These are phyloP conservation scores for Xylaria intraflava DNA, from an alignment of 495 filamentous ascomycete species.

Conservation along the genomic window DNA sequence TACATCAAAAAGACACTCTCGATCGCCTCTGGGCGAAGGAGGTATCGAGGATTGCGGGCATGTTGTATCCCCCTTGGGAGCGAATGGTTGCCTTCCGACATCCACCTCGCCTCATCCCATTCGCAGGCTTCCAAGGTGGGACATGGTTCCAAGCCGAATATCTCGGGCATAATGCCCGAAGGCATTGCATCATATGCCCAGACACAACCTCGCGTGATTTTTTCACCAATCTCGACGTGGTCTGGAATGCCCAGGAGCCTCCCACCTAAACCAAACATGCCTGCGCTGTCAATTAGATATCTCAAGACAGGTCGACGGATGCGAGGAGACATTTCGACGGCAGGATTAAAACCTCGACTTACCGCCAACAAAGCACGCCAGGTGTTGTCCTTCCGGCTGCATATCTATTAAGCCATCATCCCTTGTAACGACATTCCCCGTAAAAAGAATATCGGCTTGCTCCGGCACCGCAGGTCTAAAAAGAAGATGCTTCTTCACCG, in stretches of 20 bases:
- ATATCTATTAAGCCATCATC: constrained; percentile 19
- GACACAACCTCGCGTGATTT: constrained; percentile 86
- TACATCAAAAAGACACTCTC: constrained; percentile 68
- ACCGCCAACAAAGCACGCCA: constrained; percentile 72
- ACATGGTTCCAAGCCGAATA: constrained; percentile 55
- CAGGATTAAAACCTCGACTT: no score
- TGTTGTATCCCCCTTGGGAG: constrained; percentile 57
- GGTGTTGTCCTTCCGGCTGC: constrained; percentile 40
- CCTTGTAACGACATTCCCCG: constrained; percentile 33
- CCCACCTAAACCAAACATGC: constrained; percentile 85
- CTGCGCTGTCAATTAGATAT: neutral
- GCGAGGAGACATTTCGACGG: neutral
- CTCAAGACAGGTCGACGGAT: neutral
- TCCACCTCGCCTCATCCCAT: constrained; percentile 31
- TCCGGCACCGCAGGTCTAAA: constrained; percentile 60
- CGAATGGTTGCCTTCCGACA: constrained; percentile 34
- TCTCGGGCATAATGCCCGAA: constrained; percentile 86
- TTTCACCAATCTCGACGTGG: constrained; percentile 69
- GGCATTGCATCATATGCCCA: constrained; percentile 78
- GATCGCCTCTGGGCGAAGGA: constrained; percentile 66
- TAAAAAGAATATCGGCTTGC: constrained; percentile 61
- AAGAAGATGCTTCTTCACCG: constrained; percentile 58
- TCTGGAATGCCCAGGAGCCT: constrained; percentile 61
- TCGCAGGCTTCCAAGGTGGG: constrained; percentile 24
- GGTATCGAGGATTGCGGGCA: constrained; percentile 54